These are phyloP conservation scores for Mycena leptocephala DNA, from an alignment of 768 basidiomycete species.

Conservation along the genomic window DNA sequence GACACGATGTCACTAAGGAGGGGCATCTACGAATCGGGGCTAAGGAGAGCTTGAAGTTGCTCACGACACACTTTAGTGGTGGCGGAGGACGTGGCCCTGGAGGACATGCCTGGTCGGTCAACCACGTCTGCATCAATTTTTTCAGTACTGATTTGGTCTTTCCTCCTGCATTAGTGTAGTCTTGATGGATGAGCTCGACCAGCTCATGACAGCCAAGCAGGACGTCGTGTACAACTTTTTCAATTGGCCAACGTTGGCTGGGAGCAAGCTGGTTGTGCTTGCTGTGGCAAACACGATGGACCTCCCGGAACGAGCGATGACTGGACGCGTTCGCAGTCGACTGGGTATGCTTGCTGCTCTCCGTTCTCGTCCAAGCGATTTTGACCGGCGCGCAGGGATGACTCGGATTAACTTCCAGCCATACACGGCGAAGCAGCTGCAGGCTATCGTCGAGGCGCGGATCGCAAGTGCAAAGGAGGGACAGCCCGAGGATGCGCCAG, in stretches of 20 bases:
- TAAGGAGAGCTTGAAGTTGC: slow-evolving; percentile 87
- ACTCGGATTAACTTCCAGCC: slow-evolving; percentile 94
- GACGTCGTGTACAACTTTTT: slow-evolving; percentile 99
- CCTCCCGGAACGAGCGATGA: slow-evolving; percentile 94
- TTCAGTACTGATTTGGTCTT: background rate
- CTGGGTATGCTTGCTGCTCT: slow-evolving; percentile 70
- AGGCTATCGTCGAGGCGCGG: slow-evolving; percentile 90
- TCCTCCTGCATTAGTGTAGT: slow-evolving; percentile 85
- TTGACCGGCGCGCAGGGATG: slow-evolving; percentile 73
- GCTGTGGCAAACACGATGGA: slow-evolving; percentile 99
- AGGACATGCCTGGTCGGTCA: slow-evolving; percentile 88
- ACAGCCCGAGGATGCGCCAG: slow-evolving; percentile 60
- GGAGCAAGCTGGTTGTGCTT: slow-evolving; percentile 93
- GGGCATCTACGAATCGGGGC: slow-evolving; percentile 79
- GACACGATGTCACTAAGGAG: slow-evolving; percentile 75
- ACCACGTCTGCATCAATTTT: background rate
- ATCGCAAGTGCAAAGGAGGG: slow-evolving; percentile 73
- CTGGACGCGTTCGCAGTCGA: slow-evolving; percentile 92
- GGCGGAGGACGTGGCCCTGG: slow-evolving; percentile 80
- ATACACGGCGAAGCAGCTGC: slow-evolving; percentile 84
- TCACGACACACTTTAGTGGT: slow-evolving; percentile 85
- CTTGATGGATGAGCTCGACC: slow-evolving; percentile 98
- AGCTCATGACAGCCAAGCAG: slow-evolving; percentile 95
- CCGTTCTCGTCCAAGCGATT: background rate
- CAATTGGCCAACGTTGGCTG: slow-evolving; percentile 96